Evolutionary conservation across 805 yeast genomes (phyloP).

Genomic region (Pichia exigua): DNA sequence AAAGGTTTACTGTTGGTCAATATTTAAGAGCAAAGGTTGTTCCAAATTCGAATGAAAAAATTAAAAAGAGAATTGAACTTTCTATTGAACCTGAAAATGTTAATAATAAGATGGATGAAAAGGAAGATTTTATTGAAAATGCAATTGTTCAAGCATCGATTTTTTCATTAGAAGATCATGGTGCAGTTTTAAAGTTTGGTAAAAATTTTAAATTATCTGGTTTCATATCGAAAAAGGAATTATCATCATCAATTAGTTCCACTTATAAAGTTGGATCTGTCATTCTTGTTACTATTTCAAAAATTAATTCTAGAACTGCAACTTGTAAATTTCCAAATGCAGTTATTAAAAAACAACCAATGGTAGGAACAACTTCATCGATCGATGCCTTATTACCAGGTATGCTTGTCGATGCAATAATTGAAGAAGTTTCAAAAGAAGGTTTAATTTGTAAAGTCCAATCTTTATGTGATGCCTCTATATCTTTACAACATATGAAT

Average conservation of each 20-base stretch:
- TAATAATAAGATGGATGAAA: constrained; percentile 48
- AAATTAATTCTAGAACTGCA: constrained; percentile 47
- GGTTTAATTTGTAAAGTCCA: constrained; percentile 71
- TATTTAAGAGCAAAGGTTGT: constrained; percentile 81
- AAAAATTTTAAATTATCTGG: constrained; percentile 45
- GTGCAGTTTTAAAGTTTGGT: constrained; percentile 72
- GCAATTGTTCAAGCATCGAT: constrained; percentile 69
- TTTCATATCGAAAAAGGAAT: constrained; percentile 67
- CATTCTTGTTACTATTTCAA: constrained; percentile 50
- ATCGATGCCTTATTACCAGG: constrained; percentile 86
- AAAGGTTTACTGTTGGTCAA: constrained; percentile 63
- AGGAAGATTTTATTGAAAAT: constrained; percentile 59
- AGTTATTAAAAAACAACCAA: constrained; percentile 37
- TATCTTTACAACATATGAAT: constrained; percentile 60
- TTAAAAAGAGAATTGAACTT: constrained; percentile 58
- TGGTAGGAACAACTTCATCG: constrained; percentile 53
- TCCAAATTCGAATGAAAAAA: constrained; percentile 32
- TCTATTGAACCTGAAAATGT: constrained; percentile 68
- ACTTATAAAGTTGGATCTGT: constrained; percentile 51
- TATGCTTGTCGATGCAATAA: constrained; percentile 62
- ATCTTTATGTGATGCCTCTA: constrained; percentile 67
- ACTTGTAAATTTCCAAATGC: constrained; percentile 44
- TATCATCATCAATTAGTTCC: constrained; percentile 23
- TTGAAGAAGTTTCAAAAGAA: constrained; percentile 46
- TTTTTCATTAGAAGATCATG: constrained; percentile 85